Conservation (phyloP, 768 basidiomycete species). For the Podaxis sp. region DNA sequence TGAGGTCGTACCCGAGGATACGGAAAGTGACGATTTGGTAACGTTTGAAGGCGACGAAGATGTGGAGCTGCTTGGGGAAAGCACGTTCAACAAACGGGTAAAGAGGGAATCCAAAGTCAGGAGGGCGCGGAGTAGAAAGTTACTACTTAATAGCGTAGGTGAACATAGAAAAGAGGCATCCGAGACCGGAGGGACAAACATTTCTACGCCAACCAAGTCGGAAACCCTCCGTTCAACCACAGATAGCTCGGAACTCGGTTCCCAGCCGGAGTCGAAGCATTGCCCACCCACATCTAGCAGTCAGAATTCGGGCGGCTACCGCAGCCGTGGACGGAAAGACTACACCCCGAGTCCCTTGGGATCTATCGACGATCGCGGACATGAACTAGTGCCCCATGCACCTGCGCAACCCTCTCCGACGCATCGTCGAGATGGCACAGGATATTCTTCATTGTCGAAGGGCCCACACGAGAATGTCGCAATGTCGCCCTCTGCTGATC, state of each 20-base stretch:
- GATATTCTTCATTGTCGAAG: not conserved
- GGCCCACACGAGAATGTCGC: not conserved
- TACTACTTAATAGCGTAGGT: not conserved
- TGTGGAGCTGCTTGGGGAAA: constrained; percentile 55
- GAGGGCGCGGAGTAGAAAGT: constrained; percentile 4
- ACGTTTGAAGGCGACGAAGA: constrained; percentile 77
- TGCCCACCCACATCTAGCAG: not conserved
- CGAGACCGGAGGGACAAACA: too few relatives aligned
- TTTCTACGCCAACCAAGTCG: not conserved
- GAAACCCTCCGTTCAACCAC: not conserved
- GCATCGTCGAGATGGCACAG: not conserved
- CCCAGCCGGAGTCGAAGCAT: not conserved
- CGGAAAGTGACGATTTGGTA: constrained; percentile 53
- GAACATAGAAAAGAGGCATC: not conserved
- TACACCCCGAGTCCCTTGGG: not conserved
- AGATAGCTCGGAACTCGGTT: not conserved
- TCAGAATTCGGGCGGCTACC: not conserved
- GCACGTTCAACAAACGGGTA: constrained; percentile 47
- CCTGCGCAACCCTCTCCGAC: not conserved
- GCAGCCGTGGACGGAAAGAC: not conserved
- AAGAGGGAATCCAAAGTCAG: constrained; percentile 54
- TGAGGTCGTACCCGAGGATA: constrained; percentile 29
- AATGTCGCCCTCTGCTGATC: not conserved
- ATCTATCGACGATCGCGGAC: not conserved
- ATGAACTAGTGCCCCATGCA: not conserved